These are phyloP conservation scores for Themeda triandra DNA, from an alignment of 176 grass and related monocot species.

Conservation along the genomic window DNA sequence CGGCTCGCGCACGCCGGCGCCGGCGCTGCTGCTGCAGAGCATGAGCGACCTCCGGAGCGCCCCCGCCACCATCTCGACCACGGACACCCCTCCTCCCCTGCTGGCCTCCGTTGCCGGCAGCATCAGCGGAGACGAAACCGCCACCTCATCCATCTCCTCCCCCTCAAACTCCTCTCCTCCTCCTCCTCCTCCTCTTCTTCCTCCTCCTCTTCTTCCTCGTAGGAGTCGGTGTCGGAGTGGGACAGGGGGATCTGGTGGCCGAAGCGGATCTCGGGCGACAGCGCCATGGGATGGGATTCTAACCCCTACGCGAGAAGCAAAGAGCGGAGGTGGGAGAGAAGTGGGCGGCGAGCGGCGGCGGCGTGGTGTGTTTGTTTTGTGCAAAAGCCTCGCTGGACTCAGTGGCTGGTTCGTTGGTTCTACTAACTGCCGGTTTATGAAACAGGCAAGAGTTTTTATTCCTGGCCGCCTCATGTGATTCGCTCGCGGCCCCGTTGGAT, in stretches of 20 bases:
- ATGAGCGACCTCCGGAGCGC: constrained; percentile 87
- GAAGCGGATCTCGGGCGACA: constrained; percentile 63
- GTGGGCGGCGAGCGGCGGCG: constrained; percentile 40
- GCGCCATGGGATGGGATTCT: constrained; percentile 69
- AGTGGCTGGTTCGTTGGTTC: constrained; percentile 1
- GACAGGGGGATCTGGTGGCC: constrained; percentile 45
- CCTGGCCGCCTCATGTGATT: constrained; percentile 17
- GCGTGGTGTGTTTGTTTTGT: constrained; percentile 8
- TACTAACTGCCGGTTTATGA: neutral
- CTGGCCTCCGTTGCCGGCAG: constrained; percentile 9
- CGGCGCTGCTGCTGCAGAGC: constrained; percentile 66
- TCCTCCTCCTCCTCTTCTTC: constrained; percentile 24
- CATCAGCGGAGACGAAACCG: constrained; percentile 67
- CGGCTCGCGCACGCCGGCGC: neutral
- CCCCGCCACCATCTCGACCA: constrained; percentile 65
- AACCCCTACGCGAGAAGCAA: constrained; percentile 27
- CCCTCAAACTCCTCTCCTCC: constrained; percentile 32
- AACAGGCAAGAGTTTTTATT: neutral
- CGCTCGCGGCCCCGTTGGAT: neutral
- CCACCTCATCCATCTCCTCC: constrained; percentile 18
- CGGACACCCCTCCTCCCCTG: constrained; percentile 58
- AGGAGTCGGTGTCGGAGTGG: constrained; percentile 41
- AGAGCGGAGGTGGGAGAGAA: constrained; percentile 28
- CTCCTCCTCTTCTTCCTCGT: constrained; percentile 17
- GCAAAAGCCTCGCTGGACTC: neutral